A percentile compares a stretch with the other conserved stretches of the same genome.
These are phyloP conservation scores for Medicago arabica DNA, from an alignment of 306 rosid genomes.

Conservation along the genomic window DNA sequence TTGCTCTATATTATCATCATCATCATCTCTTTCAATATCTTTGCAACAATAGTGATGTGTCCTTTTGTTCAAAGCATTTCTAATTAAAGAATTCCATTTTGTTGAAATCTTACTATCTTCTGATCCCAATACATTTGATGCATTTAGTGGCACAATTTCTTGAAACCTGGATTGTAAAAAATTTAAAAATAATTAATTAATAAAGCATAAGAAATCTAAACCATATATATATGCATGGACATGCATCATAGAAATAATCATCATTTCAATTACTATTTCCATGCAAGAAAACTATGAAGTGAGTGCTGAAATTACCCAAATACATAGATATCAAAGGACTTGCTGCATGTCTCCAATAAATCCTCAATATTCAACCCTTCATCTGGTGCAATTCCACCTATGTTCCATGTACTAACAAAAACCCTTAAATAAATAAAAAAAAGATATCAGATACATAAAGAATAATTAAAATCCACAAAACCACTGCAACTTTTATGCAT, in stretches of 20 bases:
- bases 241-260: constrained; percentile 10
- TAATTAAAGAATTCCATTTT: constrained; percentile 72
- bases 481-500: background rate
- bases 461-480: background rate
- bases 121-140: constrained; percentile 72
- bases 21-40: background rate
- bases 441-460: background rate
- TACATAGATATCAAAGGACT: constrained; percentile 73
- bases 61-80: constrained; percentile 70
- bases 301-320: constrained; percentile 58
- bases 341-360: constrained; percentile 60
- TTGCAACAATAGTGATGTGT: background rate
- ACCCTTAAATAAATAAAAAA: constrained; percentile 53
- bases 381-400: constrained; percentile 80
- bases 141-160: constrained; percentile 82
- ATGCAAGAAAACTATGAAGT: background rate
- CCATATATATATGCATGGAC: background rate
- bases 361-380: constrained; percentile 63
- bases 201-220: background rate
- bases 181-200: background rate
- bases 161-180: constrained; percentile 62
- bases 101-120: constrained; percentile 56
- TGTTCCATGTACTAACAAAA: constrained; percentile 89
- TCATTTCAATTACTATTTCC: background rate
- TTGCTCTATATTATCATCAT: constrained; percentile 4